Percentiles rank a stretch among this genome's conserved stretches.
Evolutionary conservation across 495 filamentous ascomycete genomes (phyloP).

Genomic region (Talaromyces borbonicus): DNA sequence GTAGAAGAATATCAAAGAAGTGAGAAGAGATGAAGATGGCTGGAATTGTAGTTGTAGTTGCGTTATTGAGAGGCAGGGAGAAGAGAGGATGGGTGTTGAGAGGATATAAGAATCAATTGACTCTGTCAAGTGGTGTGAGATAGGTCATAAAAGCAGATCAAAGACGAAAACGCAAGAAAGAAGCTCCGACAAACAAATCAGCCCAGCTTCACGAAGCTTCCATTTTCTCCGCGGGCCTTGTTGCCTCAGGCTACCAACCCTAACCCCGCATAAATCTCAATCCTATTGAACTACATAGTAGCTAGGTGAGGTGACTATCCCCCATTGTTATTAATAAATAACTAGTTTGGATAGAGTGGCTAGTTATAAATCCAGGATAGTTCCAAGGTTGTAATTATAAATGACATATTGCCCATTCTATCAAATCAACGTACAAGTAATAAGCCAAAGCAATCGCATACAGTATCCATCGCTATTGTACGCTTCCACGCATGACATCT

Average conservation of each 20-base stretch:
- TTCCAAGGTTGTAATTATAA: background rate
- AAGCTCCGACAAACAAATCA: background rate
- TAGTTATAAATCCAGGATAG: background rate
- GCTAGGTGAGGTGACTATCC: too few relatives aligned
- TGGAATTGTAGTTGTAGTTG: background rate
- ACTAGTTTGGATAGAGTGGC: background rate
- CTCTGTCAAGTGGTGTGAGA: too few relatives aligned
- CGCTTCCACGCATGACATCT: background rate
- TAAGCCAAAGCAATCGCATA: background rate
- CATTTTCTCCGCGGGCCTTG: conserved; percentile 1
- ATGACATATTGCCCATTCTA: background rate
- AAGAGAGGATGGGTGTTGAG: background rate
- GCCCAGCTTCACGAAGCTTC: conserved; percentile 5
- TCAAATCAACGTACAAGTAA: background rate
- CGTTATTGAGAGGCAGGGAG: background rate
- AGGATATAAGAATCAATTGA: too few relatives aligned
- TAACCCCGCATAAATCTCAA: background rate
- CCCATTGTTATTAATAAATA: too few relatives aligned
- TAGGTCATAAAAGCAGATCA: too few relatives aligned
- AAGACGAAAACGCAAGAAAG: background rate
- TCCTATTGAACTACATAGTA: too few relatives aligned
- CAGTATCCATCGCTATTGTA: background rate
- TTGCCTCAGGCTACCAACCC: background rate
- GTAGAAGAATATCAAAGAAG: background rate
- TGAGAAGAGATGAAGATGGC: background rate